phyloP scores from a whole-genome alignment of 495 filamentous ascomycete genomes.

The Parathielavia appendiculata region DNA sequence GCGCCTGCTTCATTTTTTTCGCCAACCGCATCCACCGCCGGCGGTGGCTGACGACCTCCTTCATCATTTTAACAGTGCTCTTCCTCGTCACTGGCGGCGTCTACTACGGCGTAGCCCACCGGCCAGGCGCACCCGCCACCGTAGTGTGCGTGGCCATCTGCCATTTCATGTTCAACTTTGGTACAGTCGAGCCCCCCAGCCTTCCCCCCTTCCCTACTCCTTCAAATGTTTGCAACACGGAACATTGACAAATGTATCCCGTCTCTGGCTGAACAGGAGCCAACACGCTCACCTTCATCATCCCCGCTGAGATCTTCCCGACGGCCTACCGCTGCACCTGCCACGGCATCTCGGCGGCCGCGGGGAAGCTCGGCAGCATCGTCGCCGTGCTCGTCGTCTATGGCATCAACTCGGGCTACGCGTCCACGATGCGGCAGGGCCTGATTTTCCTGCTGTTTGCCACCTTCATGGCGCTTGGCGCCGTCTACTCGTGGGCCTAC shows the following conservation, averaged over 20 bases:
- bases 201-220: neutral
- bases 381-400: constrained; percentile 48
- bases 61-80: constrained; percentile 63
- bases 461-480: constrained; percentile 32
- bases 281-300: constrained; percentile 87
- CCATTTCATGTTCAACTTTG: constrained; percentile 85
- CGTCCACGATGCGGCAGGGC: constrained; percentile 25
- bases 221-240: too few relatives aligned
- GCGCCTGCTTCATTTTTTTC: constrained; percentile 30
- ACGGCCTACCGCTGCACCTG: constrained; percentile 80
- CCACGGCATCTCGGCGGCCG: constrained; percentile 80
- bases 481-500: constrained; percentile 35
- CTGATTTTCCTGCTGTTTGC: constrained; percentile 36
- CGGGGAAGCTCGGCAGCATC: constrained; percentile 81
- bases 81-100: constrained; percentile 72
- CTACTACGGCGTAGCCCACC: constrained; percentile 49
- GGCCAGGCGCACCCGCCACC: constrained; percentile 40
- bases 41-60: constrained; percentile 51
- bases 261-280: too few relatives aligned
- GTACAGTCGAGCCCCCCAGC: constrained; percentile 12
- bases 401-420: constrained; percentile 38
- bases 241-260: neutral
- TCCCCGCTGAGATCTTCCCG: constrained; percentile 86
- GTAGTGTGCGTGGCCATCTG: constrained; percentile 65
- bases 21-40: constrained; percentile 62